phyloP scores from a whole-genome alignment of 306 rosid species.

The Coriaria nepalensis region DNA sequence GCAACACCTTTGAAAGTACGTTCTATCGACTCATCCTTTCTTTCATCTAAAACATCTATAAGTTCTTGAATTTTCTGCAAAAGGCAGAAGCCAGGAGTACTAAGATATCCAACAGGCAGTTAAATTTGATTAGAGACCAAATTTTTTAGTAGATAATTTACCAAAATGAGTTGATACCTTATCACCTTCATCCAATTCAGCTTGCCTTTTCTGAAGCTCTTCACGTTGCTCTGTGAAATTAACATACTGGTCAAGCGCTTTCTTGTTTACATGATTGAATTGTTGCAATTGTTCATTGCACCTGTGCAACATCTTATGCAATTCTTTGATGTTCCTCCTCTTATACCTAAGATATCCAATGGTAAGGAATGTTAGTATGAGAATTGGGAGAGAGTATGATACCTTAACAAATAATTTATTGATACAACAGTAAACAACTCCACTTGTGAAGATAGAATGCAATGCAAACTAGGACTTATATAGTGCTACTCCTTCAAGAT shows the following conservation, averaged over 20 bases:
- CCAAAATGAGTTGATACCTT: slow-evolving; percentile 36
- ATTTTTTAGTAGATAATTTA: neutral
- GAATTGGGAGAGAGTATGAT: neutral
- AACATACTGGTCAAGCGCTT: slow-evolving; percentile 91
- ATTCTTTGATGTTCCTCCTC: slow-evolving; percentile 66
- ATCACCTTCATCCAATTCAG: slow-evolving; percentile 91
- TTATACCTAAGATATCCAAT: slow-evolving; percentile 47
- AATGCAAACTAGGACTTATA: neutral
- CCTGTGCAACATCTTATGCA: slow-evolving; percentile 77
- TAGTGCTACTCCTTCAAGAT: neutral
- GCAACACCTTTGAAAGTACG: slow-evolving; percentile 99
- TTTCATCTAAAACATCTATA: slow-evolving; percentile 77
- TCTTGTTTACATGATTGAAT: slow-evolving; percentile 93
- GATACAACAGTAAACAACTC: neutral
- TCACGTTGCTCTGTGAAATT: slow-evolving; percentile 95
- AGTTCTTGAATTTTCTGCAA: slow-evolving; percentile 89
- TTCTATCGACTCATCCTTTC: slow-evolving; percentile 92
- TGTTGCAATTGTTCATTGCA: slow-evolving; percentile 84
- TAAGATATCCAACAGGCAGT: slow-evolving; percentile 8
- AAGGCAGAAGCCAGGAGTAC: slow-evolving; percentile 8
- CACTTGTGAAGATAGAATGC: too few relatives aligned
- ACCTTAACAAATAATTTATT: neutral
- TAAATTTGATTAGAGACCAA: neutral
- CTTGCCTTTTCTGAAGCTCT: slow-evolving; percentile 94
- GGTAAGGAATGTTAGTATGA: slow-evolving; percentile 2